Conservation (phyloP, 805 yeast genomes). For the Starmerella stellata region DNA sequence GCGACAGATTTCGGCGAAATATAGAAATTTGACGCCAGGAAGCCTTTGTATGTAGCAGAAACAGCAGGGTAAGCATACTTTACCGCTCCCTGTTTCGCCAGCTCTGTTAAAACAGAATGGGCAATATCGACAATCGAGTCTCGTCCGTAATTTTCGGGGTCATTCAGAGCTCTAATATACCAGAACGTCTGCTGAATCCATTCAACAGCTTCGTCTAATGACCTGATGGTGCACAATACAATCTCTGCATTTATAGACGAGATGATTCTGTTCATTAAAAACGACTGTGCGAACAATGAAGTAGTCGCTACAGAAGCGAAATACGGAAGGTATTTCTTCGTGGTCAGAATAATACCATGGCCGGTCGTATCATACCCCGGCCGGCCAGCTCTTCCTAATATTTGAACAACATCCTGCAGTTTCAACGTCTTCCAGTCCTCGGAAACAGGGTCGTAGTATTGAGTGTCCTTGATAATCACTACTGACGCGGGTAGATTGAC, state of each 20-base stretch:
- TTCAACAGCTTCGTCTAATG: slow-evolving; percentile 45
- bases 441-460: slow-evolving; percentile 74
- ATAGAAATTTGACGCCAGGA: slow-evolving; percentile 72
- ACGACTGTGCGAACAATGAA: slow-evolving; percentile 84
- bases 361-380: slow-evolving; percentile 87
- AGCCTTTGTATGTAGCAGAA: slow-evolving; percentile 53
- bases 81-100: slow-evolving; percentile 41
- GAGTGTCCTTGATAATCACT: slow-evolving; percentile 89
- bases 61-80: slow-evolving; percentile 37
- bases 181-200: slow-evolving; percentile 75
- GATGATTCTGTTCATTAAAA: slow-evolving; percentile 47
- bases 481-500: slow-evolving; percentile 96
- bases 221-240: slow-evolving; percentile 47
- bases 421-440: slow-evolving; percentile 84
- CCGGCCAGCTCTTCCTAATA: slow-evolving; percentile 97
- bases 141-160: slow-evolving; percentile 56
- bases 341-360: slow-evolving; percentile 81
- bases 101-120: slow-evolving; percentile 53
- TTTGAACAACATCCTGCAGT: slow-evolving; percentile 86
- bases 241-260: slow-evolving; percentile 78
- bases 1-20: slow-evolving; percentile 58
- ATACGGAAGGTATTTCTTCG: slow-evolving; percentile 70
- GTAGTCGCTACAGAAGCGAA: slow-evolving; percentile 81
- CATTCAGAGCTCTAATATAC: slow-evolving; percentile 54
- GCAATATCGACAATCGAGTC: slow-evolving; percentile 33